phyloP scores from a whole-genome alignment of 257 asterid species.

The Capsicum pubescens region DNA sequence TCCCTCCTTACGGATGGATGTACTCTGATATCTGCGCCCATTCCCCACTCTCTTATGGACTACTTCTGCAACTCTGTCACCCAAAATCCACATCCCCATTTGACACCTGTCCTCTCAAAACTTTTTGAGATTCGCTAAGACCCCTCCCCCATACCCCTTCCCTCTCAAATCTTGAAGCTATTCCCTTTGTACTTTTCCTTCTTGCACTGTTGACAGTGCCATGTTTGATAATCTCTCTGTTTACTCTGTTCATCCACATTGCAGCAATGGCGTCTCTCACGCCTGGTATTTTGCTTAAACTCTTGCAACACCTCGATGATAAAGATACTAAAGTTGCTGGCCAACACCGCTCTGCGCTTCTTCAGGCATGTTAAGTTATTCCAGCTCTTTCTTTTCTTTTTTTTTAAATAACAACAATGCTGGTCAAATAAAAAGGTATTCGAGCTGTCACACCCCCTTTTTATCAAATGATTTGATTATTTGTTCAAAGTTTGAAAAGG shows the following conservation, averaged over 20 bases:
- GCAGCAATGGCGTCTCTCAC: conserved; percentile 73
- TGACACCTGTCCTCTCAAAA: conserved; percentile 18
- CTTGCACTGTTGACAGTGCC: neutral
- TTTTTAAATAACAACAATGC: too few relatives aligned
- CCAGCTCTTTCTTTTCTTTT: too few relatives aligned
- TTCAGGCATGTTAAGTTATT: conserved; percentile 55
- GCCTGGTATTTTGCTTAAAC: conserved; percentile 74
- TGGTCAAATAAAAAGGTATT: too few relatives aligned
- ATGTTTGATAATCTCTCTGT: conserved; percentile 19
- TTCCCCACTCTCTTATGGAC: conserved; percentile 4
- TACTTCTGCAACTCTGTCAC: conserved; percentile 26
- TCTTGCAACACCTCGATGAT: conserved; percentile 71
- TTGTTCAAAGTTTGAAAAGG: too few relatives aligned
- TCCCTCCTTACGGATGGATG: neutral
- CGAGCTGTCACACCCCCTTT: too few relatives aligned
- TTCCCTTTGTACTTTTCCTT: neutral
- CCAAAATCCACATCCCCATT: neutral
- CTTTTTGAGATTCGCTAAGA: conserved; percentile 24
- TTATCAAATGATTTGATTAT: too few relatives aligned
- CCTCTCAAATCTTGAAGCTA: neutral
- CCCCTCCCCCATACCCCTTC: neutral
- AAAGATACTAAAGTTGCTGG: conserved; percentile 77
- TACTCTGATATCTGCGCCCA: conserved; percentile 24
- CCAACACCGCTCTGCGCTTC: conserved; percentile 92
- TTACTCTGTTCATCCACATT: conserved; percentile 17